A percentile compares a stretch with the other conserved stretches of the same genome.
Evolutionary conservation across 106 monocot genomes (phyloP).

Genomic region (Gastrodia elata): DNA sequence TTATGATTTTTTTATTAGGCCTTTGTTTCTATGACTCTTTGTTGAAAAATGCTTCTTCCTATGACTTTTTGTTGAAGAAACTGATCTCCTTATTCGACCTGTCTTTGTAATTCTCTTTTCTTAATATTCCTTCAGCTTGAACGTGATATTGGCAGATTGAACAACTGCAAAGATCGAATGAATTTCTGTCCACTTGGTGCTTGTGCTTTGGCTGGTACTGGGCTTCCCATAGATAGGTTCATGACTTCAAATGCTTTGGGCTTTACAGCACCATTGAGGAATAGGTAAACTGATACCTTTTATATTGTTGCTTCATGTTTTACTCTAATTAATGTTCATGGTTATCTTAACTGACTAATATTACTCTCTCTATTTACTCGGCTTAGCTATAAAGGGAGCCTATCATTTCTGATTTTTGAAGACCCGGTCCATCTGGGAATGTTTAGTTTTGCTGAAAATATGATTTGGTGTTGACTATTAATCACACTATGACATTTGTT

Average conservation of each 20-base stretch:
- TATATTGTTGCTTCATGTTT: not conserved
- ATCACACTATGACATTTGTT: not conserved
- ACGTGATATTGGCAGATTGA: conserved; percentile 66
- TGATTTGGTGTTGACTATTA: not conserved
- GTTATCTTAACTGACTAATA: not conserved
- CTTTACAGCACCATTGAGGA: conserved; percentile 86
- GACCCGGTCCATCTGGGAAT: not conserved
- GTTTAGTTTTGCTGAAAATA: not conserved
- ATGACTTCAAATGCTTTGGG: conserved; percentile 77
- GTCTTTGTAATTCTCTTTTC: not conserved
- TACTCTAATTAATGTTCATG: not conserved
- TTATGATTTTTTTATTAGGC: not conserved
- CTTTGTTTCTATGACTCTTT: not conserved
- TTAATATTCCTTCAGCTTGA: conserved; percentile 51
- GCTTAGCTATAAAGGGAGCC: not conserved
- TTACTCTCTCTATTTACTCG: not conserved
- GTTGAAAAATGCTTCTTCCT: not conserved
- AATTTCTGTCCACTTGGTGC: conserved; percentile 95
- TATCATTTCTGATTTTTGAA: not conserved
- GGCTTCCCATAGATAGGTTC: conserved; percentile 95
- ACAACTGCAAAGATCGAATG: conserved; percentile 62
- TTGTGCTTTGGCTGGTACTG: conserved; percentile 98
- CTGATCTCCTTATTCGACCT: not conserved
- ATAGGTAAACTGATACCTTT: conserved; percentile 38
- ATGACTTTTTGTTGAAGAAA: conserved; percentile 1